These are phyloP conservation scores for Fusarium pseudoanthophilum DNA, from an alignment of 2,329 filamentous ascomycete species.

Conservation along the genomic window DNA sequence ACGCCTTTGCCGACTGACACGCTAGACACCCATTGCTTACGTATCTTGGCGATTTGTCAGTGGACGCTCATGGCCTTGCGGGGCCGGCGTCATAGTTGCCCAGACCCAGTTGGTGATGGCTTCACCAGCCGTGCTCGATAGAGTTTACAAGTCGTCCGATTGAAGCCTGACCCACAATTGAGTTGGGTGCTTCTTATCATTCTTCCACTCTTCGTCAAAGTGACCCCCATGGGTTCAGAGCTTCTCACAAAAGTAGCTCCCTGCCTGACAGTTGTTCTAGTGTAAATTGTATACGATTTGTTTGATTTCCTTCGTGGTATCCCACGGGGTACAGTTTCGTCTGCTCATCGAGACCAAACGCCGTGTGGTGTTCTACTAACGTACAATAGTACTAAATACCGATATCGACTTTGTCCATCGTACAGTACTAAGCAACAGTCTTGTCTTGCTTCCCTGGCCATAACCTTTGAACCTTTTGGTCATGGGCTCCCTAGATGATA, in stretches of 20 bases:
- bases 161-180: background rate
- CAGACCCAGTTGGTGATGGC: conserved; percentile 19
- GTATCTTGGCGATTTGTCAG: background rate
- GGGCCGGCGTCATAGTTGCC: background rate
- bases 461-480: conserved; percentile 1
- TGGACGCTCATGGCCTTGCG: background rate
- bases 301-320: background rate
- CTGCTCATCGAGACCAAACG: background rate
- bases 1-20: background rate
- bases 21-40: background rate
- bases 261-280: background rate
- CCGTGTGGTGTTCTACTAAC: conserved; percentile 15
- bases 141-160: conserved; percentile 10
- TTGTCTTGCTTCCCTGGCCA: conserved; percentile 3
- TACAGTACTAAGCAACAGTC: conserved; percentile 11
- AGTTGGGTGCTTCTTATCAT: background rate
- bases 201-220: background rate
- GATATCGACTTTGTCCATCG: conserved; percentile 6
- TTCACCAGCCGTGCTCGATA: conserved; percentile 21
- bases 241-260: background rate
- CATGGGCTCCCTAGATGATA: background rate
- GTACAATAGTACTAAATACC: conserved; percentile 21
- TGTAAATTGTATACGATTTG: background rate
- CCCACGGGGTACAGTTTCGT: background rate
- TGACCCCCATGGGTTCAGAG: background rate